Conservation (phyloP, 2,329 filamentous ascomycete species). For the Sclerotiophoma versabilis region DNA sequence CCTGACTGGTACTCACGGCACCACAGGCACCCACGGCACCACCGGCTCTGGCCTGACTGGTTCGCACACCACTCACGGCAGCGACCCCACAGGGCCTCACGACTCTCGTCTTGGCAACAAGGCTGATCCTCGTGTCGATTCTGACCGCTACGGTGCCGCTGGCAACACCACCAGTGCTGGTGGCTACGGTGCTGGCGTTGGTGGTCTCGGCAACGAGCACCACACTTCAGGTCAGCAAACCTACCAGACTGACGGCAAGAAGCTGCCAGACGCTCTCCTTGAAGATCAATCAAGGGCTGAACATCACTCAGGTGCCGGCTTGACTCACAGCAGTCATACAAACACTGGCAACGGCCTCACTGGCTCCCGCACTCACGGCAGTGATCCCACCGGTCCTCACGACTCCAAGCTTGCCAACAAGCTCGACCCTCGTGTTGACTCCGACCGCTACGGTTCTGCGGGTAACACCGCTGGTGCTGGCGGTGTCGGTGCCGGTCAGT, state of each 20-base stretch:
- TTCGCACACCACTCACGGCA: constrained; percentile 24
- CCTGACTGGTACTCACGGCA: constrained; percentile 10
- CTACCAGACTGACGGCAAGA: constrained; percentile 16
- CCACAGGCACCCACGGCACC: too few relatives aligned
- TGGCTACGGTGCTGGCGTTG: constrained; percentile 24
- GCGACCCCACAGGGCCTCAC: constrained; percentile 45
- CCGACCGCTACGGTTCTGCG: constrained; percentile 32
- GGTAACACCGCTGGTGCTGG: constrained; percentile 30
- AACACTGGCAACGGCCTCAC: constrained; percentile 20
- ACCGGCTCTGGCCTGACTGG: constrained; percentile 13
- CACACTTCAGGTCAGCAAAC: constrained; percentile 19
- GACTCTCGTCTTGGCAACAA: constrained; percentile 36
- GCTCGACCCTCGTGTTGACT: constrained; percentile 39
- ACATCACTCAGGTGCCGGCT: constrained; percentile 19
- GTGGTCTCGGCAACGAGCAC: constrained; percentile 13
- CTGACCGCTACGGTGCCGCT: constrained; percentile 22
- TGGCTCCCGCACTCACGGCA: constrained; percentile 14
- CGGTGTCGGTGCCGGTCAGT: constrained; percentile 18
- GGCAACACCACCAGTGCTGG: constrained; percentile 27
- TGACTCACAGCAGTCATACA: constrained; percentile 20
- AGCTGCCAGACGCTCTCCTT: constrained; percentile 17
- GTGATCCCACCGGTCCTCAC: constrained; percentile 30
- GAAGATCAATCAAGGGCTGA: constrained; percentile 15
- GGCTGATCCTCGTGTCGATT: constrained; percentile 42
- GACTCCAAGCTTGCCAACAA: constrained; percentile 22